phyloP scores from a whole-genome alignment of 495 filamentous ascomycete species.

The Rhizodiscina lignyota region DNA sequence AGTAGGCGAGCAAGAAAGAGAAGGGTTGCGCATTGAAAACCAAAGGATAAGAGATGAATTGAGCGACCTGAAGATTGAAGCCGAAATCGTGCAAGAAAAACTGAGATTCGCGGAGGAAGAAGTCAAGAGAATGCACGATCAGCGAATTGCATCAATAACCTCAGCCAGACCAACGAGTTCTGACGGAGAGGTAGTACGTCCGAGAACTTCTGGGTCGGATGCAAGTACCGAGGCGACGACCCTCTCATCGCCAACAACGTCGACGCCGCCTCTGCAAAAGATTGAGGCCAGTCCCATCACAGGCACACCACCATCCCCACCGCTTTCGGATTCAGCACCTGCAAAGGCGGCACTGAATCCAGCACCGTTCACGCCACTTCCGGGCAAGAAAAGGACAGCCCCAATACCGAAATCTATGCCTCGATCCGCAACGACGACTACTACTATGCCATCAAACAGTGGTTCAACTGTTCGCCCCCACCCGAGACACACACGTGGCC shows the following conservation, averaged over 20 bases:
- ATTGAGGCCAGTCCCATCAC: constrained; percentile 42
- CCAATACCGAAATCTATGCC: no score
- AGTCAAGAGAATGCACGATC: constrained; percentile 30
- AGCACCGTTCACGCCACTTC: constrained; percentile 23
- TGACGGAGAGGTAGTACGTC: constrained; percentile 20
- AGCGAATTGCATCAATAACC: no score
- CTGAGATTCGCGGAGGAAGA: constrained; percentile 48
- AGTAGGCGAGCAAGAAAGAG: constrained; percentile 76
- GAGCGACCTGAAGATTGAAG: constrained; percentile 82
- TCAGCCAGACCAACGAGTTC: no score
- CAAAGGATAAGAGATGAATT: constrained; percentile 82
- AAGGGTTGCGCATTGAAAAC: constrained; percentile 68
- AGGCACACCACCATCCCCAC: constrained; percentile 47
- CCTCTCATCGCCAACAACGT: constrained; percentile 26
- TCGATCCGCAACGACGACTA: constrained; percentile 21
- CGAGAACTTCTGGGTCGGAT: constrained; percentile 30
- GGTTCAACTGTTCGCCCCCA: no score
- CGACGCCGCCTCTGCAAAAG: constrained; percentile 44
- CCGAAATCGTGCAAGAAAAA: constrained; percentile 87
- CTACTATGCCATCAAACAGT: constrained; percentile 28
- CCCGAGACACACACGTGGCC: constrained; percentile 32
- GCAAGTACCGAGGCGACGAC: constrained; percentile 23
- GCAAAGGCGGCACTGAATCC: constrained; percentile 8
- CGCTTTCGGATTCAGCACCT: constrained; percentile 24
- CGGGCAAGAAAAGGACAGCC: constrained; percentile 18